Evolutionary conservation across 805 yeast genomes (phyloP).

Genomic region (Candida glaebosa): DNA sequence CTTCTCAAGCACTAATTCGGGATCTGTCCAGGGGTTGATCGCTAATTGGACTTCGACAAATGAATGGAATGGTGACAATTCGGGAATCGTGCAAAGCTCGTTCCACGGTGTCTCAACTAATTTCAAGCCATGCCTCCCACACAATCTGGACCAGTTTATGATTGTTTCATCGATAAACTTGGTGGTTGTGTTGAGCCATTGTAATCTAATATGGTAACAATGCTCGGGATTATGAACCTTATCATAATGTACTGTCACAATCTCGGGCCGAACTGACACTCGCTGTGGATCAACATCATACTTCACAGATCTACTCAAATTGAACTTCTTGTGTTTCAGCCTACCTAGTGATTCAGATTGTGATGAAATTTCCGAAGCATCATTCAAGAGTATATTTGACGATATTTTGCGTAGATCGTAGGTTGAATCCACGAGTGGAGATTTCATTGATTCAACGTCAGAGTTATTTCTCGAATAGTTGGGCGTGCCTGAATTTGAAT

Average conservation of each 20-base stretch:
- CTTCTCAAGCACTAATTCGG: conserved; percentile 42
- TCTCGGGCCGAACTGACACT: conserved; percentile 73
- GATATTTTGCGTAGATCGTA: conserved; percentile 20
- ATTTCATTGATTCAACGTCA: conserved; percentile 24
- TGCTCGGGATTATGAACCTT: conserved; percentile 91
- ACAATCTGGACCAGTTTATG: conserved; percentile 66
- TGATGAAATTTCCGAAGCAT: conserved; percentile 21
- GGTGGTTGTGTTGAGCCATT: conserved; percentile 91
- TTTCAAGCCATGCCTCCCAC: conserved; percentile 79
- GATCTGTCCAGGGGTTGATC: conserved; percentile 68
- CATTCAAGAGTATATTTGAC: conserved; percentile 8
- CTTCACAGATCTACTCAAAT: conserved; percentile 62
- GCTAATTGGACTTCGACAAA: conserved; percentile 65
- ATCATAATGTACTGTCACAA: conserved; percentile 82
- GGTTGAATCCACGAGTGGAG: conserved; percentile 22
- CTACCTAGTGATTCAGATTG: conserved; percentile 22
- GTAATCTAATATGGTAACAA: conserved; percentile 85
- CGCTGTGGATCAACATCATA: conserved; percentile 73
- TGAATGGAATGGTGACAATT: conserved; percentile 83
- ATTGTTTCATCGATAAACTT: conserved; percentile 42
- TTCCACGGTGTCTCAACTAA: conserved; percentile 88
- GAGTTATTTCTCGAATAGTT: conserved; percentile 22
- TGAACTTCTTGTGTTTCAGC: conserved; percentile 37
- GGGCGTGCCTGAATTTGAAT: conserved; percentile 6
- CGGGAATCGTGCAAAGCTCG: conserved; percentile 75